phyloP scores from a whole-genome alignment of 2,329 filamentous ascomycete genomes.

The Pestalotiopsis sp. region DNA sequence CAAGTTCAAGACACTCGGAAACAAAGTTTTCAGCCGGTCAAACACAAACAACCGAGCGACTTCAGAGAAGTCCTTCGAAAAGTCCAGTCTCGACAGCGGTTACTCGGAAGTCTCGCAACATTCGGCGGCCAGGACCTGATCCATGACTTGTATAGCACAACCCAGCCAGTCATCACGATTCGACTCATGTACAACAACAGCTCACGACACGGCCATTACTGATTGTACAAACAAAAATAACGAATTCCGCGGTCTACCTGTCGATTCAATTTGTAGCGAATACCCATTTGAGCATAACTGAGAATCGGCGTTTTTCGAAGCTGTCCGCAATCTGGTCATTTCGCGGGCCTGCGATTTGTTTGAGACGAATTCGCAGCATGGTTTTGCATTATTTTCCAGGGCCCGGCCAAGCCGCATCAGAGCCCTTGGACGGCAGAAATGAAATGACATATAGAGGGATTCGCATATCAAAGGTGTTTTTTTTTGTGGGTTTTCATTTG shows the following conservation, averaged over 20 bases:
- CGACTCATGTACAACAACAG: slow-evolving; percentile 25
- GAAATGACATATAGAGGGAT: slow-evolving; percentile 17
- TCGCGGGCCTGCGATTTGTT: neutral
- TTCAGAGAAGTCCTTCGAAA: slow-evolving; percentile 37
- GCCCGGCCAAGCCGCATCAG: slow-evolving; percentile 14
- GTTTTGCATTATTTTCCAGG: slow-evolving; percentile 1
- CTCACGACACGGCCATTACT: slow-evolving; percentile 19
- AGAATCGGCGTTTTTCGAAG: slow-evolving; percentile 25
- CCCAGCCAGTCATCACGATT: neutral
- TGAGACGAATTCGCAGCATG: slow-evolving; percentile 1
- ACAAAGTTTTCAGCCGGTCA: slow-evolving; percentile 60
- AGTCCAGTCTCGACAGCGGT: slow-evolving; percentile 44
- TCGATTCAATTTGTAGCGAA: slow-evolving; percentile 27
- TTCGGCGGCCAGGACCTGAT: slow-evolving; percentile 12
- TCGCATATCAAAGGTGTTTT: slow-evolving; percentile 32
- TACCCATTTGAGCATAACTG: slow-evolving; percentile 30
- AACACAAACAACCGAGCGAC: slow-evolving; percentile 39
- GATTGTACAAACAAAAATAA: slow-evolving; percentile 16
- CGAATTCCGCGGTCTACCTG: slow-evolving; percentile 22
- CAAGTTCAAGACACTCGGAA: slow-evolving; percentile 60
- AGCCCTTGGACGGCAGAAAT: neutral
- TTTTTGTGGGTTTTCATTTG: slow-evolving; percentile 14
- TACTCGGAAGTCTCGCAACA: slow-evolving; percentile 29
- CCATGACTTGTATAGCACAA: slow-evolving; percentile 8
- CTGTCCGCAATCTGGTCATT: slow-evolving; percentile 17